Evolutionary conservation across 2,329 filamentous ascomycete species (phyloP).

Genomic region (Sphaerulina populicola): DNA sequence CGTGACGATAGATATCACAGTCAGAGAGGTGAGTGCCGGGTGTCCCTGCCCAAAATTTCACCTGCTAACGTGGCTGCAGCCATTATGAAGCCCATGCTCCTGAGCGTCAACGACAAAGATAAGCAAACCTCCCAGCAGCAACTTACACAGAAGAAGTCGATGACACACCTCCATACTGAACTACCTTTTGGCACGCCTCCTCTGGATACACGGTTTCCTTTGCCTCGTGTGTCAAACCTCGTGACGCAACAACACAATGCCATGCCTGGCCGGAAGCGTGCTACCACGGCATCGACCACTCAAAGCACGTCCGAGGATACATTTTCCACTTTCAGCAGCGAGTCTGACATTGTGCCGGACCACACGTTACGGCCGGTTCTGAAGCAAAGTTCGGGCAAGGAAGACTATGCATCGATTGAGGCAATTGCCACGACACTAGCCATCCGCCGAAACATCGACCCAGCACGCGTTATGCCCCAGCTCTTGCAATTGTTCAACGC

Average conservation of each 20-base stretch:
- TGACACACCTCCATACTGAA: slow-evolving; percentile 25
- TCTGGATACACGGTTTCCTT: slow-evolving; percentile 17
- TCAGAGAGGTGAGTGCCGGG: slow-evolving; percentile 27
- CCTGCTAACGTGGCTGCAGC: slow-evolving; percentile 24
- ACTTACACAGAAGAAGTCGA: slow-evolving; percentile 33
- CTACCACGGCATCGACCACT: slow-evolving; percentile 13
- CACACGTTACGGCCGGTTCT: slow-evolving; percentile 17
- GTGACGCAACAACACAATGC: slow-evolving; percentile 15
- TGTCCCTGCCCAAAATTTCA: background rate
- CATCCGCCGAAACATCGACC: slow-evolving; percentile 31
- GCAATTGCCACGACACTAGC: slow-evolving; percentile 33
- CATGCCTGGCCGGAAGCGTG: slow-evolving; percentile 8
- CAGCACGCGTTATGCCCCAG: slow-evolving; percentile 28
- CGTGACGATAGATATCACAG: slow-evolving; percentile 23
- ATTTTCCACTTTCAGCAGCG: slow-evolving; percentile 32
- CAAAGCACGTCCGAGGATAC: slow-evolving; percentile 25
- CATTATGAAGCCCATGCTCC: slow-evolving; percentile 20
- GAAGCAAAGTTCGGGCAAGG: background rate
- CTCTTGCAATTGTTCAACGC: slow-evolving; percentile 31
- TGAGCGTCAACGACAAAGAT: slow-evolving; percentile 37
- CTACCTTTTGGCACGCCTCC: slow-evolving; percentile 33
- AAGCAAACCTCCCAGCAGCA: slow-evolving; percentile 32
- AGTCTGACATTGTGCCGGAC: slow-evolving; percentile 30
- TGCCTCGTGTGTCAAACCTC: slow-evolving; percentile 21
- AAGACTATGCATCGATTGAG: slow-evolving; percentile 29